A percentile compares a stretch with the other conserved stretches of the same genome.
These are phyloP conservation scores for Curvularia verruculosa DNA, from an alignment of 2,329 filamentous ascomycete genomes.

Conservation along the genomic window DNA sequence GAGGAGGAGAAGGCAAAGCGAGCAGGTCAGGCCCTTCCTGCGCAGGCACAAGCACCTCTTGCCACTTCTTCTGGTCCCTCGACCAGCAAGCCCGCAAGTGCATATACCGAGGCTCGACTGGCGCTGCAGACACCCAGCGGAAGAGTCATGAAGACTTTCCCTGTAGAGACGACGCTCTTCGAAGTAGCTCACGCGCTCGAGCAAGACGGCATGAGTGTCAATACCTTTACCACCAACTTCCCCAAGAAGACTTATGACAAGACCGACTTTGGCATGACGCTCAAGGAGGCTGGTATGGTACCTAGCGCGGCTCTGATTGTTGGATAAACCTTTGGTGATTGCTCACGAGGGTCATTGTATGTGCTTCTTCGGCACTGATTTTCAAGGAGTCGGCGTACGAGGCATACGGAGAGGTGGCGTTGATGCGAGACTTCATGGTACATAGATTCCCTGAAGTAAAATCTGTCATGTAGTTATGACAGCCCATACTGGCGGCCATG, in stretches of 20 bases:
- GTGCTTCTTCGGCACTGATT: neutral
- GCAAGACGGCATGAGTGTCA: slow-evolving; percentile 73
- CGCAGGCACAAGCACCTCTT: slow-evolving; percentile 55
- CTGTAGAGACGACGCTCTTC: slow-evolving; percentile 88
- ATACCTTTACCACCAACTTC: slow-evolving; percentile 83
- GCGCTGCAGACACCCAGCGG: slow-evolving; percentile 78
- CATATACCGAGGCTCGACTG: slow-evolving; percentile 80
- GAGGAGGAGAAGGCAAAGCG: slow-evolving; percentile 84
- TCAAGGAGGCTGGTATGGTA: slow-evolving; percentile 89
- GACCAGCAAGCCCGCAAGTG: slow-evolving; percentile 67
- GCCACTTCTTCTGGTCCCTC: slow-evolving; percentile 56
- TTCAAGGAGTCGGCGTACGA: neutral
- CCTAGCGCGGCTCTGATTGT: slow-evolving; percentile 91
- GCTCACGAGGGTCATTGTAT: neutral
- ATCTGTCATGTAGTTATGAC: neutral
- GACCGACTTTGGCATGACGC: slow-evolving; percentile 82
- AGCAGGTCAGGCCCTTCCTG: slow-evolving; percentile 69
- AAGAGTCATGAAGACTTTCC: slow-evolving; percentile 84
- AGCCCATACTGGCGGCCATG: neutral
- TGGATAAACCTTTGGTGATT: slow-evolving; percentile 33
- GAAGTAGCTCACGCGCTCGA: slow-evolving; percentile 81
- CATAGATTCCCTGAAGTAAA: slow-evolving; percentile 8
- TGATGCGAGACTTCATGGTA: slow-evolving; percentile 3
- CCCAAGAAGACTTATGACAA: slow-evolving; percentile 77
- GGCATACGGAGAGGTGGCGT: slow-evolving; percentile 3